Evolutionary conservation across 2,329 filamentous ascomycete species (phyloP), one percentile per base, ranked within the genome.

Genomic region (Colletotrichum cereale): DNA sequence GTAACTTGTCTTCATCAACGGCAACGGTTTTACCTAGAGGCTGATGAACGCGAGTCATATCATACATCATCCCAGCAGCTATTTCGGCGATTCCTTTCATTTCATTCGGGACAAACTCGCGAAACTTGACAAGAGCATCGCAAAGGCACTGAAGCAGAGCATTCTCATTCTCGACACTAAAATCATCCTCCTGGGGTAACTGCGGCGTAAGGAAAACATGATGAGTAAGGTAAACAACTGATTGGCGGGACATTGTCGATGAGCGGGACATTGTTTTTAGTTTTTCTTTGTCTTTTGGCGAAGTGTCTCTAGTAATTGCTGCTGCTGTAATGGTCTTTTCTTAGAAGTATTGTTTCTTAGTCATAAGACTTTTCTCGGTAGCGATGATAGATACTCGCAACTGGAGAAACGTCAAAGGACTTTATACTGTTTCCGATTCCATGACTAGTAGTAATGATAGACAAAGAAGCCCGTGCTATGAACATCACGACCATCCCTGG

Each of bases 201-300:
- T 77, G 75, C 0, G 79, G 74, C 0, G 80, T 79, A 3, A 82
- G 68, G 36, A 82, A 82, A 5, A 81, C 57, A 47, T 82, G 80
- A 50, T 78, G 44, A 21, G 34, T 16, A 5, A 66, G 18, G 24
- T 70, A 70, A n/a, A 52, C 16, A 29, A 10, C 8, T 50, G 12
- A 38, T 24, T 29, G n/a, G 3, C 3, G 0, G 7, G n/a, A 26
- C 48, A 63, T 52, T n/a, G n/a, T n/a, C n/a, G n/a, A n/a, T n/a
- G n/a, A n/a, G n/a, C n/a, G n/a, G n/a, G 40, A 7, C 29, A 21
- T 21, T 24, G 4, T 16, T 58, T 31, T 6, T 8, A 42, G 18
- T 8, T 7, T 7, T 3, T 2, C 12, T 8, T 3, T 1, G 34
- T 58, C 5, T 36, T 10, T 36, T 4, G 7, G 7, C 21, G 11